Conservation (phyloP, 176 grass and related monocot species). For the Ensete glaucum region DNA sequence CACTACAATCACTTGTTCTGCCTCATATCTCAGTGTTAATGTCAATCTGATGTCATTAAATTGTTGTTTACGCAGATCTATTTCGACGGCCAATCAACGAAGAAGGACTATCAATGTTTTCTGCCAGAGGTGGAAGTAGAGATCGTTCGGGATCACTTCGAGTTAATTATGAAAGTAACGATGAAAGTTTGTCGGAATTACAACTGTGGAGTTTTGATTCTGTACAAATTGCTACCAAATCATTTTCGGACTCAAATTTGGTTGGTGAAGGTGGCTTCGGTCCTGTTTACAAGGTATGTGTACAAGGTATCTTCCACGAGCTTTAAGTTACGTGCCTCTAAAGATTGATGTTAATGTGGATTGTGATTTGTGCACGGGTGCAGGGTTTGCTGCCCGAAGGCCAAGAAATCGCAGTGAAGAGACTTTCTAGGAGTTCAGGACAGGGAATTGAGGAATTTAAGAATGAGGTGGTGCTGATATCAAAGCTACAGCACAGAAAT, state of each 20-base stretch:
- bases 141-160: neutral
- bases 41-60: neutral
- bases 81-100: neutral
- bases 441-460: constrained; percentile 13
- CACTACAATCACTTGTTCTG: neutral
- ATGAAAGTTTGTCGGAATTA: constrained; percentile 1
- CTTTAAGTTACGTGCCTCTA: neutral
- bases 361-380: neutral
- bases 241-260: constrained; percentile 4
- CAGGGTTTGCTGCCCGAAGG: constrained; percentile 2
- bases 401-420: constrained; percentile 16
- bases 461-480: constrained; percentile 14
- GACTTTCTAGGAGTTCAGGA: constrained; percentile 12
- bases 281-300: constrained; percentile 10
- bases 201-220: constrained; percentile 14
- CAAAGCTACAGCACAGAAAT: constrained; percentile 15
- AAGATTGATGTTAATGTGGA: neutral
- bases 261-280: constrained; percentile 17
- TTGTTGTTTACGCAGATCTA: neutral
- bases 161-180: neutral
- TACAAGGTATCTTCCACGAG: neutral
- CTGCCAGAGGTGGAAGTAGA: neutral
- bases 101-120: neutral
- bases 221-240: constrained; percentile 2
- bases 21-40: neutral